A percentile compares a stretch with the other conserved stretches of the same genome.
phyloP scores from a whole-genome alignment of 768 basidiomycete species.

The Kwoniella sp. region DNA sequence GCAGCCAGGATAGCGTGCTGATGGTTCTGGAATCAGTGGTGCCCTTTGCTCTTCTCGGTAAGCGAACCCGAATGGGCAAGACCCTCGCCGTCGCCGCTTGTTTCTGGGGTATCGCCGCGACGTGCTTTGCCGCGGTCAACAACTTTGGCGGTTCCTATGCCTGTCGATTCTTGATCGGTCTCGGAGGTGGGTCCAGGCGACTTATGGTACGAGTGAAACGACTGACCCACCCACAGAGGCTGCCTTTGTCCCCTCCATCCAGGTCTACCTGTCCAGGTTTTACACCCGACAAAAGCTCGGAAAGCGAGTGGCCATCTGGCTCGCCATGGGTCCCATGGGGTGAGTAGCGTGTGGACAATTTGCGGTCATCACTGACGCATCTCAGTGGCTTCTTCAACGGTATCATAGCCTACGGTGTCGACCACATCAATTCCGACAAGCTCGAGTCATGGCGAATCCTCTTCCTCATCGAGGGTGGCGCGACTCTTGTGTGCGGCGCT shows the following conservation, averaged over 20 bases:
- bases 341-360: not conserved
- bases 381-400: conserved; percentile 46
- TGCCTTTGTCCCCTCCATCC: conserved; percentile 56
- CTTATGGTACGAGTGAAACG: too few species aligned
- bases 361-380: too few species aligned
- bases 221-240: conserved; percentile 55
- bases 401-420: conserved; percentile 18
- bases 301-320: conserved; percentile 10
- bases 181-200: conserved; percentile 34
- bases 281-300: conserved; percentile 40
- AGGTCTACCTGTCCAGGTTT: conserved; percentile 52
- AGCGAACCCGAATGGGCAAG: conserved; percentile 14
- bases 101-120: conserved; percentile 24
- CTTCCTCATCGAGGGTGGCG: conserved; percentile 33
- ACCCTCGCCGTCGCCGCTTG: conserved; percentile 5
- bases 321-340: not conserved
- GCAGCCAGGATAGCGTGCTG: too few species aligned
- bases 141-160: conserved; percentile 12
- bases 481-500: conserved; percentile 32
- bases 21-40: conserved; percentile 14
- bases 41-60: conserved; percentile 17
- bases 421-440: conserved; percentile 33
- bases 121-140: conserved; percentile 13
- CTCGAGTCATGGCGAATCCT: conserved; percentile 17
- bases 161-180: conserved; percentile 16